Conservation (phyloP, 805 yeast genomes). For the Starmerella bombi region DNA sequence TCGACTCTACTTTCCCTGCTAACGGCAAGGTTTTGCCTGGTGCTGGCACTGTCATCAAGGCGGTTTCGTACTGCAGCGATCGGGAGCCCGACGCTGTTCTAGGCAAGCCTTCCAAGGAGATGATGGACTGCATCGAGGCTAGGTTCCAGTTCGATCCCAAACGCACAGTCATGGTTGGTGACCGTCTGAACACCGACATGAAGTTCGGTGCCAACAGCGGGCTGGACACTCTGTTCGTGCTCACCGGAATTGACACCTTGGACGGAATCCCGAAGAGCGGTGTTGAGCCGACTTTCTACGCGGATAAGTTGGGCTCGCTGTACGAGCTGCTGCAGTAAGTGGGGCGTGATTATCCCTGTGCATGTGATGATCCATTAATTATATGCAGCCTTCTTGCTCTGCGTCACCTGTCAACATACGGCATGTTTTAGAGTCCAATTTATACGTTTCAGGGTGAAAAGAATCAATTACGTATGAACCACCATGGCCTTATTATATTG, state of each 20-base stretch:
- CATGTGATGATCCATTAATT: no score
- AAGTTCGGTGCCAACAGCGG: constrained; percentile 81
- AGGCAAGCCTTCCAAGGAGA: constrained; percentile 81
- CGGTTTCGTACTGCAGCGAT: constrained; percentile 62
- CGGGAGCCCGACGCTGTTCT: constrained; percentile 68
- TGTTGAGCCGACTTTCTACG: constrained; percentile 52
- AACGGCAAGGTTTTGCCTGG: constrained; percentile 82
- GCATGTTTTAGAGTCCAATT: background rate
- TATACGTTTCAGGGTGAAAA: background rate
- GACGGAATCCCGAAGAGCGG: constrained; percentile 27
- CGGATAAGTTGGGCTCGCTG: constrained; percentile 63
- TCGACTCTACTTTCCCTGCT: constrained; percentile 87
- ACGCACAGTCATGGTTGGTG: constrained; percentile 85
- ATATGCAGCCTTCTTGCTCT: no score
- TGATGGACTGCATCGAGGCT: constrained; percentile 80
- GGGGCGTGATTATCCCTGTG: background rate
- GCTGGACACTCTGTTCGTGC: constrained; percentile 70
- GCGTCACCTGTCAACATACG: background rate
- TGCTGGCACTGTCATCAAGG: constrained; percentile 81
- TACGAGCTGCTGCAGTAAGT: constrained; percentile 35
- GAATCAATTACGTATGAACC: no score
- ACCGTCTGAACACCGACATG: constrained; percentile 89
- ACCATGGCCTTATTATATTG: no score
- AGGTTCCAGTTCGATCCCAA: constrained; percentile 39
- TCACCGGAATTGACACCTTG: constrained; percentile 83